These are phyloP conservation scores for Nepenthes alata DNA, from an alignment of 179 eudicot genomes.

Conservation along the genomic window DNA sequence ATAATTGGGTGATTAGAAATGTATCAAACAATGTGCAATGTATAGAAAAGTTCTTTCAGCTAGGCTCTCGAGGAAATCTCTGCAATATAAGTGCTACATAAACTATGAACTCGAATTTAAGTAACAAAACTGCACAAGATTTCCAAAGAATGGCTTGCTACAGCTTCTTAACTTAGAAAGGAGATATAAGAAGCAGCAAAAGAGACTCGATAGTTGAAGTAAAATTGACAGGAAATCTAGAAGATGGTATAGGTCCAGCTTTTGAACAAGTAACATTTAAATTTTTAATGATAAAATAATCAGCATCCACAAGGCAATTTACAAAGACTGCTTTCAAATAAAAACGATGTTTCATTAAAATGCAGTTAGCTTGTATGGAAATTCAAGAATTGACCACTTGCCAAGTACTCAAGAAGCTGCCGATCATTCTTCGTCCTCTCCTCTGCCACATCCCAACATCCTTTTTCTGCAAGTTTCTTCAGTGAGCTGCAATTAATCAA, in stretches of 20 bases:
- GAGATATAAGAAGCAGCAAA: neutral
- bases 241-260: too few species aligned
- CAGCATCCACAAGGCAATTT: too few species aligned
- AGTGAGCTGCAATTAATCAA: slow-evolving; percentile 45
- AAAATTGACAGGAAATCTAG: neutral
- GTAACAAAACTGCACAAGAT: neutral
- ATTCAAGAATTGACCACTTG: slow-evolving; percentile 14
- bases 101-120: too few species aligned
- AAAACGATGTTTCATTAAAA: neutral
- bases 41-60: too few species aligned
- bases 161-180: neutral
- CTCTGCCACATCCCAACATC: slow-evolving; percentile 96
- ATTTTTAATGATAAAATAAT: too few species aligned
- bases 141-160: neutral
- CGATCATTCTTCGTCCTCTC: slow-evolving; percentile 46
- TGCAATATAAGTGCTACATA: too few species aligned
- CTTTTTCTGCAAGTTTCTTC: slow-evolving; percentile 91
- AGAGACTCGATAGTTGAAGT: neutral
- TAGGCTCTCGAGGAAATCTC: too few species aligned
- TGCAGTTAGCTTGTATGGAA: too few species aligned
- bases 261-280: too few species aligned
- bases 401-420: slow-evolving; percentile 78
- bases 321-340: neutral
- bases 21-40: too few species aligned
- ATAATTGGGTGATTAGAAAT: too few species aligned